Evolutionary conservation across 345 rosid genomes (phyloP).

Genomic region (Citrus sp.): DNA sequence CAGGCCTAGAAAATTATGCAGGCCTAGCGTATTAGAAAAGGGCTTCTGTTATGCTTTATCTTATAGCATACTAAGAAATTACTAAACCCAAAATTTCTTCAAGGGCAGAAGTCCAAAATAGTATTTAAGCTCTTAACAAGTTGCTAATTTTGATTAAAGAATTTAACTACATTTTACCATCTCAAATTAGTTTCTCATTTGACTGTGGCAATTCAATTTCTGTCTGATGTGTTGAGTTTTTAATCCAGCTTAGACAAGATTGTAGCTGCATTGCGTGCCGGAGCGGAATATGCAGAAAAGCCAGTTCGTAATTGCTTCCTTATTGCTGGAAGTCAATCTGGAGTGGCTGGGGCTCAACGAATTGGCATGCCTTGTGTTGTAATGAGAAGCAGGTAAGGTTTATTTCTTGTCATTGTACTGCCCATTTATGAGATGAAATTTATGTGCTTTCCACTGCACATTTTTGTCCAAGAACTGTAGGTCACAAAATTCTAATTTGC

Average conservation of each 20-base stretch:
- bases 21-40: too few relatives aligned
- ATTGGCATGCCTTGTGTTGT: constrained; percentile 89
- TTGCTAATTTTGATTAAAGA: background rate
- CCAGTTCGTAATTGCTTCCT: constrained; percentile 69
- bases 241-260: constrained; percentile 60
- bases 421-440: background rate
- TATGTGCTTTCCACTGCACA: background rate
- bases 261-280: constrained; percentile 82
- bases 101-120: background rate
- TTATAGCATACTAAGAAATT: background rate
- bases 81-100: background rate
- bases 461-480: background rate
- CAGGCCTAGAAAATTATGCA: too few relatives aligned
- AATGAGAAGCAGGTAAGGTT: constrained; percentile 76
- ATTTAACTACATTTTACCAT: background rate
- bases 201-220: background rate
- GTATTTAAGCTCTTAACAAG: background rate
- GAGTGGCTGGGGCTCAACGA: constrained; percentile 71
- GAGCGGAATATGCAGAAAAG: constrained; percentile 64
- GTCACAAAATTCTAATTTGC: background rate
- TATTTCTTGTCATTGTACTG: background rate
- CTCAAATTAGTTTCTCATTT: background rate
- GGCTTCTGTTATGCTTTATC: background rate
- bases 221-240: constrained; percentile 7
- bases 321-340: constrained; percentile 79